phyloP scores from a whole-genome alignment of 163 green algal genomes.

The Prototheca wickerhamii region DNA sequence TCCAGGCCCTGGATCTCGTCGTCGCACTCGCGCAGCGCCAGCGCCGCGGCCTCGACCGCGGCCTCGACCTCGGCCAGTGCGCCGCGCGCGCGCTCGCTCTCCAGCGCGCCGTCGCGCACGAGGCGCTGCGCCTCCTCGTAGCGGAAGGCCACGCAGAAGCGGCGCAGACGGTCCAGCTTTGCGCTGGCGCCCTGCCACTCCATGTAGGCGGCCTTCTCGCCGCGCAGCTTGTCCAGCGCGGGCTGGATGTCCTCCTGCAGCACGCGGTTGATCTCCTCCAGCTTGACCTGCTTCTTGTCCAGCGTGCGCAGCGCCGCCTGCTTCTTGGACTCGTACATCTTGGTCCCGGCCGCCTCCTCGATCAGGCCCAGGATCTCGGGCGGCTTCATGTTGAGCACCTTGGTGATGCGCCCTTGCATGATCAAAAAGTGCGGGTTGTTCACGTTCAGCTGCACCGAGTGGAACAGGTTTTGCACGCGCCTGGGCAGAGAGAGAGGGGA shows the following conservation, averaged over 20 bases:
- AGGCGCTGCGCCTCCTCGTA: constrained; percentile 49
- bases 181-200: constrained; percentile 50
- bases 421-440: constrained; percentile 99
- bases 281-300: constrained; percentile 92
- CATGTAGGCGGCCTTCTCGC: constrained; percentile 76
- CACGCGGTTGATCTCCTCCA: constrained; percentile 94
- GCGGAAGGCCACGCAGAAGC: constrained; percentile 78
- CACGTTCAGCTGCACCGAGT: constrained; percentile 98
- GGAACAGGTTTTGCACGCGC: constrained; percentile 95
- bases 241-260: constrained; percentile 85
- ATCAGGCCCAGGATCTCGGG: constrained; percentile 94
- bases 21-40: constrained; percentile 33
- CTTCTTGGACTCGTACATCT: constrained; percentile 99
- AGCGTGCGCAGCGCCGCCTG: constrained; percentile 84
- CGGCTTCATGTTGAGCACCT: constrained; percentile 99
- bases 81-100: constrained; percentile 29
- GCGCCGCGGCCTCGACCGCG: constrained; percentile 25
- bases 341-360: constrained; percentile 93
- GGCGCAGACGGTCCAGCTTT: constrained; percentile 62
- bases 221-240: constrained; percentile 69
- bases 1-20: constrained; percentile 46
- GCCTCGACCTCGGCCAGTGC: constrained; percentile 23
- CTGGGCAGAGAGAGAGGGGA: constrained; percentile 34
- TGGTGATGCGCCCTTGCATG: constrained; percentile 99
- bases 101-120: constrained; percentile 28